A percentile compares a stretch with the other conserved stretches of the same genome.
Evolutionary conservation across 257 asterid genomes (phyloP).

Genomic region (Solanum sejunctum): DNA sequence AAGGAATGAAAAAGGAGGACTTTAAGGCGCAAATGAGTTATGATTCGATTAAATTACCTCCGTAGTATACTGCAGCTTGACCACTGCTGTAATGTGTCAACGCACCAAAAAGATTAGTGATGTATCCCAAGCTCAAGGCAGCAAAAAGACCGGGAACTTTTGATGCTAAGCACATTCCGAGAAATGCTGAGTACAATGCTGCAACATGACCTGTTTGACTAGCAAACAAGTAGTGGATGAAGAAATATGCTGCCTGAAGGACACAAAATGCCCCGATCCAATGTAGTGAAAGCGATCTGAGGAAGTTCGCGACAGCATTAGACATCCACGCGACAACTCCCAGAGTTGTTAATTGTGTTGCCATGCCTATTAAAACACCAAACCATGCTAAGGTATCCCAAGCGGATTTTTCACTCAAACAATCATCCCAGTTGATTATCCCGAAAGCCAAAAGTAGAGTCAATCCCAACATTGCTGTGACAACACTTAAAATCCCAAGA

Average conservation of each 20-base stretch:
- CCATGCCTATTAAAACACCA: conserved; percentile 69
- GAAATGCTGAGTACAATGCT: conserved; percentile 79
- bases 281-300: conserved; percentile 33
- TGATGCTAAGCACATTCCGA: conserved; percentile 62
- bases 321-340: conserved; percentile 71
- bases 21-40: not conserved
- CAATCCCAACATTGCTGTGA: conserved; percentile 68
- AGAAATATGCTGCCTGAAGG: conserved; percentile 64
- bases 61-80: conserved; percentile 82
- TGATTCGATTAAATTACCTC: conserved; percentile 28
- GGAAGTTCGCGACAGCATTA: conserved; percentile 27
- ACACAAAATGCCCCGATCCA: conserved; percentile 41
- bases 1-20: too few relatives aligned
- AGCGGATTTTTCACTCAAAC: conserved; percentile 62
- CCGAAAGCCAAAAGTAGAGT: conserved; percentile 44
- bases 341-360: conserved; percentile 37
- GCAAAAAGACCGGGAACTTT: conserved; percentile 41
- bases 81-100: conserved; percentile 89
- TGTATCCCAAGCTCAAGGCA: conserved; percentile 54
- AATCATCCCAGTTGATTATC: conserved; percentile 63
- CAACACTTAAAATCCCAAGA: conserved; percentile 40
- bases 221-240: conserved; percentile 77
- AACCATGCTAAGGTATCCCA: conserved; percentile 87
- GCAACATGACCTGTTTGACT: conserved; percentile 94
- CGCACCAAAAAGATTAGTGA: conserved; percentile 73